Conservation (phyloP, 257 asterid genomes). For the Solanum lycopersicoides region DNA sequence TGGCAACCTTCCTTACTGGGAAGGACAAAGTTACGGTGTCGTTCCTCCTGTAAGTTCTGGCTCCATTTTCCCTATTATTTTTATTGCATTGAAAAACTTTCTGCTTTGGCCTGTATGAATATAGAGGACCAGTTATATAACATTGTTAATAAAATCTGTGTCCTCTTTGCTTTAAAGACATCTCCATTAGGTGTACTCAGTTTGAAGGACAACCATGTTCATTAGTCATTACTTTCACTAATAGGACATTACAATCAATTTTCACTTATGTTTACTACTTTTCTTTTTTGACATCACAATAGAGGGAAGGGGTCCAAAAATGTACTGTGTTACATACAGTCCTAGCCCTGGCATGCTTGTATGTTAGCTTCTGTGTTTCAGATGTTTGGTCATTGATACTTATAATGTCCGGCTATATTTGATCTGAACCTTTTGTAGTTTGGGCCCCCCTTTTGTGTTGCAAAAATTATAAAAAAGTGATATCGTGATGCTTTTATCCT, state of each 20-base stretch:
- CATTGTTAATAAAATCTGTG: neutral
- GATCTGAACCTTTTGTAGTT: neutral
- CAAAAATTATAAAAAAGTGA: neutral
- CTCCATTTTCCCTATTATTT: neutral
- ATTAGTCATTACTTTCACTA: neutral
- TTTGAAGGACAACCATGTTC: neutral
- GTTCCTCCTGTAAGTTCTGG: slow-evolving; percentile 68
- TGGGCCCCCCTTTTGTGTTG: neutral
- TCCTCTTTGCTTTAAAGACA: neutral
- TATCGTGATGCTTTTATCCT: neutral
- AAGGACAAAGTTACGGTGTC: slow-evolving; percentile 93
- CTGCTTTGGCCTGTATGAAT: neutral
- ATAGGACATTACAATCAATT: neutral
- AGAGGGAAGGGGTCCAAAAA: neutral
- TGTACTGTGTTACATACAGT: neutral
- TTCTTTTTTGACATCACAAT: neutral
- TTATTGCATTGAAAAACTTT: neutral
- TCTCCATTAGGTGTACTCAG: neutral
- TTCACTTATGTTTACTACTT: neutral
- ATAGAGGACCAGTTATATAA: neutral
- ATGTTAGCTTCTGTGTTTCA: neutral
- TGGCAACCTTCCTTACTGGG: slow-evolving; percentile 93
- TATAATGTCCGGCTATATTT: neutral
- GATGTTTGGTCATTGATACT: neutral
- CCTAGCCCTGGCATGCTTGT: neutral